Conservation (phyloP, 2,329 filamentous ascomycete genomes). For the Pyricularia grisea region DNA sequence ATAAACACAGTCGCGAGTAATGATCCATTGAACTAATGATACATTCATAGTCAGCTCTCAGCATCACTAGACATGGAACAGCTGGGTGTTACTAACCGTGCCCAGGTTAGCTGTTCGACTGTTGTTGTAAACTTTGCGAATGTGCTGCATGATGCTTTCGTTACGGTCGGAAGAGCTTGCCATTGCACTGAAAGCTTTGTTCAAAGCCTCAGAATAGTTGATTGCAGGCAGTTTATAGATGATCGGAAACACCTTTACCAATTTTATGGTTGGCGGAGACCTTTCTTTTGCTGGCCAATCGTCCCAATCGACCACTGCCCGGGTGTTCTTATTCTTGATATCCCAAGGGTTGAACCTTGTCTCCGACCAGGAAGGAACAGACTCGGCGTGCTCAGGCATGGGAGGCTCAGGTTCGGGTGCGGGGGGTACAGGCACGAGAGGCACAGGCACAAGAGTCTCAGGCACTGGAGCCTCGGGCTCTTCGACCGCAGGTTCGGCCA, state of each 20-base stretch:
- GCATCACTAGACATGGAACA: constrained; percentile 25
- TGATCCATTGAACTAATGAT: constrained; percentile 20
- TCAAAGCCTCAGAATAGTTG: not conserved
- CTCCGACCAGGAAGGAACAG: not conserved
- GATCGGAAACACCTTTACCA: not conserved
- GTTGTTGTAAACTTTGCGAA: constrained; percentile 28
- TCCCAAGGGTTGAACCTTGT: not conserved
- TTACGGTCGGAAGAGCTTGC: not conserved
- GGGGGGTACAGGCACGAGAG: too few species aligned
- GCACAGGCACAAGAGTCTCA: too few species aligned
- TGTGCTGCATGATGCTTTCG: constrained; percentile 33
- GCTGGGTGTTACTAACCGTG: constrained; percentile 32
- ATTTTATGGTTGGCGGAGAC: not conserved
- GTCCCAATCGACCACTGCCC: not conserved
- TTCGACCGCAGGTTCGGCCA: too few species aligned
- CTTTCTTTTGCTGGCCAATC: not conserved
- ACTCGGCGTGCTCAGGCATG: not conserved
- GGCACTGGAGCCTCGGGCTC: too few species aligned
- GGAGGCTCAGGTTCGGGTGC: too few species aligned
- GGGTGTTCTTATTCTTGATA: not conserved
- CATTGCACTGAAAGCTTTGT: not conserved
- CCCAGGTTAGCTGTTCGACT: constrained; percentile 47
- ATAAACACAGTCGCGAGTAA: constrained; percentile 35
- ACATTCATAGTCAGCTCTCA: not conserved
- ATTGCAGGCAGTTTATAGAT: not conserved